A percentile compares a stretch with the other conserved stretches of the same genome.
phyloP scores from a whole-genome alignment of 2,329 filamentous ascomycete species.

The Xylaria multiplex region DNA sequence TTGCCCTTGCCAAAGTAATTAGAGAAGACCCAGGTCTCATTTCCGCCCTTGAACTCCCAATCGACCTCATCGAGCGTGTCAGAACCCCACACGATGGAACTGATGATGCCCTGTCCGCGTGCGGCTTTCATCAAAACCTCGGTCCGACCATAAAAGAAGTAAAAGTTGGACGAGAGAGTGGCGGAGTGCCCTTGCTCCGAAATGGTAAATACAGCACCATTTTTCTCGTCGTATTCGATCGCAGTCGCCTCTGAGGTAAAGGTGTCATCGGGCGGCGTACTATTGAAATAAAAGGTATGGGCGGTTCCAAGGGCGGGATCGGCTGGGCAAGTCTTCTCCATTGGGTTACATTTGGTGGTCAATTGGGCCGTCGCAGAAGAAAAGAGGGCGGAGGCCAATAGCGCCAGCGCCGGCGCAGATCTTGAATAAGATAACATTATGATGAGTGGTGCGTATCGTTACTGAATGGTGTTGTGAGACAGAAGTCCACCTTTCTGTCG shows the following conservation, averaged over 20 bases:
- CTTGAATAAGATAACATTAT: constrained; percentile 26
- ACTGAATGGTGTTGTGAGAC: constrained; percentile 1
- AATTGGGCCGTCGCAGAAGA: constrained; percentile 74
- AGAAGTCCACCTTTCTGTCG: constrained; percentile 3
- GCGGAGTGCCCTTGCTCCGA: constrained; percentile 76
- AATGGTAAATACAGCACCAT: constrained; percentile 79
- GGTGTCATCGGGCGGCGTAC: constrained; percentile 64
- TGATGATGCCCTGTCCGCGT: constrained; percentile 78
- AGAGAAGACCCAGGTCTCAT: constrained; percentile 69
- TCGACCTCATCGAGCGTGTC: constrained; percentile 90
- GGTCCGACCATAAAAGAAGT: constrained; percentile 85
- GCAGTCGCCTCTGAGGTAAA: constrained; percentile 77
- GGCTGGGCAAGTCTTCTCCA: constrained; percentile 74
- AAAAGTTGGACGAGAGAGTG: constrained; percentile 81
- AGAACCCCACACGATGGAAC: constrained; percentile 83
- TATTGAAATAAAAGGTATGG: constrained; percentile 72
- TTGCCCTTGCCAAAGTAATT: constrained; percentile 85
- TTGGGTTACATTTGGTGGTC: constrained; percentile 79
- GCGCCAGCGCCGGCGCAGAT: constrained; percentile 50
- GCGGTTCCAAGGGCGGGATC: constrained; percentile 76
- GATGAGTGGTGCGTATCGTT: neutral
- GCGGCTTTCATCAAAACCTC: constrained; percentile 83
- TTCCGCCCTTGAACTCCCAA: constrained; percentile 81
- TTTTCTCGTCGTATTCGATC: constrained; percentile 67
- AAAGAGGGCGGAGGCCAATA: constrained; percentile 54